Evolutionary conservation across 768 basidiomycete genomes (phyloP), one percentile per base, ranked within the genome.

Genomic region (Dentipellis sp.): DNA sequence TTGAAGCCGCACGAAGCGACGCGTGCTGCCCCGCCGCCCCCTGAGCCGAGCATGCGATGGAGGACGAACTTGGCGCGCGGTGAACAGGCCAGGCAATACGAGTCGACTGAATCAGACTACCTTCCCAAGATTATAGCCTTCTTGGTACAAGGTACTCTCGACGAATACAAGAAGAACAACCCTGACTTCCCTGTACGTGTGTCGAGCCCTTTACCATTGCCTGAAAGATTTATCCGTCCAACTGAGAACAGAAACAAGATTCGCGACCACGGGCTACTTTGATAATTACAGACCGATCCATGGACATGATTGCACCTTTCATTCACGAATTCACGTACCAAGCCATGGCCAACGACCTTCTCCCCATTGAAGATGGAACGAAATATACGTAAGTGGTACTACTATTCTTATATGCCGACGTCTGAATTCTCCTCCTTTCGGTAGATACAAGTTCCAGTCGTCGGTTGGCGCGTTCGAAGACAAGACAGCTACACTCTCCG

Each of bases 301-400:
- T 99, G 87, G 97, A 99, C 69, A 84, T 85, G 63, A 66, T 88
- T 22, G 87, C 92, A 2, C 97, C 97, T 1, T 81, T 97, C 58
- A 67, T 97, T 37, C 97, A 99, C 67, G 97, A 98, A 66, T 99
- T 99, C 67, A 98, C 95, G 19, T 99, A 98, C 69, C 97, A 98
- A 70, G 95, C 97, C 0, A 99, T 99, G 97, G 88, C 88, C 50
- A 93, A 94, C 63, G 97, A 99, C 69, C 71, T 99, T 17, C 77
- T 99, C 5, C 86, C 86, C 16, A 90, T 99, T 52, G 81, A 92
- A 55, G 83, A 91, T 58, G 95, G 94, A 22, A 78, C 76, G 9
- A 86, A 80, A 70, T 98, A 97, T 70, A 83, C 81, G 93, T 95
- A 62, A 55, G 91, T 76, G 17, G 19, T 23, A 22, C 29, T 16